Evolutionary conservation across 805 yeast genomes (phyloP), one percentile per base, ranked within the genome.

Genomic region (Candida cerambycidarum): DNA sequence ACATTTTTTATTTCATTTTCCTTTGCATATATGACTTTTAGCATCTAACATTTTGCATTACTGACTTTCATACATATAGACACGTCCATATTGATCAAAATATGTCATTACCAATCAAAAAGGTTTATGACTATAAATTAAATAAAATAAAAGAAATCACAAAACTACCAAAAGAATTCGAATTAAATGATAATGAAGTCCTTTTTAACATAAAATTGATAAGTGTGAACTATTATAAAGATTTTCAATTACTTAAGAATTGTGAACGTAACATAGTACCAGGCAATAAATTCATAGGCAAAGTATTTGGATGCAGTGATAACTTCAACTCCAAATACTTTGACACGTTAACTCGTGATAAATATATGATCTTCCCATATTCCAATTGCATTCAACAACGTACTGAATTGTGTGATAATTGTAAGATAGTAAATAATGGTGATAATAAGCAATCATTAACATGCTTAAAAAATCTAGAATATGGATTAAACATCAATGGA

Each of bases 401-500:
- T 9, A 21, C 35, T 3, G 31, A 38, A 19, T 57, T 66, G 30
- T 48, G 48, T 27, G 55, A 55, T n/a, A 49, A 49, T 14, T 49
- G 53, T 31, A 40, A 25, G n/a, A 36, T 4, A 35, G 35, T 18
- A 40, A 9, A 47, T 4, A 43, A 13, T 7, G 12, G 32, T 16
- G 37, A 34, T 18, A 11, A 21, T 10, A 19, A 13, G 7, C 8
- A 21, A 21, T 8, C 23, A 21, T 14, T 31, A 24, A 57, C 58
- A 3, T 69, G 75, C 42, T 17, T 48, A 3, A 38, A 42, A 3
- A 42, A 48, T 21, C 51, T 57, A 38, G 57, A 55, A 5, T 65
- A 62, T 48, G 75, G 75, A 2, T 42, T 39, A 10, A 62, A 62
- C 36, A 37, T 69, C 3, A 63, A 68, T 38, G 75, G 75, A 7